Evolutionary conservation across 306 rosid species (phyloP).

Genomic region (Castanopsis chinensis): DNA sequence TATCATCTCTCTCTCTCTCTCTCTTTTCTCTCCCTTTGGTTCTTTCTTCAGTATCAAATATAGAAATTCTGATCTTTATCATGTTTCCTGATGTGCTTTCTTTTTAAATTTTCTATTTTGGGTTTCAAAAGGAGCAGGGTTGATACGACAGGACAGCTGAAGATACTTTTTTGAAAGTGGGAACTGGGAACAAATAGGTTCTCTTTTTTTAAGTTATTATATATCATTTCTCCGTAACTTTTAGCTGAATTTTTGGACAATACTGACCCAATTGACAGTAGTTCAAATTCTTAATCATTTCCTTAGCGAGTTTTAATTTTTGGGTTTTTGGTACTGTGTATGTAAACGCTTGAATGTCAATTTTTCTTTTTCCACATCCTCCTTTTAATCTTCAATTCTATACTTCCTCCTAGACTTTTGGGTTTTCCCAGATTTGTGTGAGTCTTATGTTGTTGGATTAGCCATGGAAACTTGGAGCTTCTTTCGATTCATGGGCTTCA

Average conservation of each 20-base stretch:
- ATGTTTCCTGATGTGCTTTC: not conserved
- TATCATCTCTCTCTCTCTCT: not conserved
- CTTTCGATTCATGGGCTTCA: constrained; percentile 14
- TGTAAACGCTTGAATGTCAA: not conserved
- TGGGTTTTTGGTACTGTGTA: not conserved
- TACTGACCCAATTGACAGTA: not conserved
- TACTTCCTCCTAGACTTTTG: not conserved
- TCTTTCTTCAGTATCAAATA: not conserved
- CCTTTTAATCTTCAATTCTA: not conserved
- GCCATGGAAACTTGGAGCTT: constrained; percentile 45
- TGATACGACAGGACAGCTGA: not conserved
- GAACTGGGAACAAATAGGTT: not conserved
- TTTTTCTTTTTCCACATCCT: not conserved
- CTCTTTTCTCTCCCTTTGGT: not conserved
- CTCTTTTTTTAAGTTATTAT: not conserved
- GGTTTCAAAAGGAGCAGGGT: not conserved
- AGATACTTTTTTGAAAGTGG: not conserved
- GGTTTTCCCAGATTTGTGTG: not conserved
- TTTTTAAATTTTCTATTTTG: not conserved
- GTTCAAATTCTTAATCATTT: not conserved
- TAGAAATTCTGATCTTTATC: not conserved
- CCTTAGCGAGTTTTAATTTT: not conserved
- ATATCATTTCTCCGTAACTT: no score
- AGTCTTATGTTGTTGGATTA: not conserved
- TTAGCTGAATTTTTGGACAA: not conserved